A percentile compares a stretch with the other conserved stretches of the same genome.
Evolutionary conservation across 1,284 basidiomycete genomes (phyloP).

Genomic region (Rhizopogon hawkerae): DNA sequence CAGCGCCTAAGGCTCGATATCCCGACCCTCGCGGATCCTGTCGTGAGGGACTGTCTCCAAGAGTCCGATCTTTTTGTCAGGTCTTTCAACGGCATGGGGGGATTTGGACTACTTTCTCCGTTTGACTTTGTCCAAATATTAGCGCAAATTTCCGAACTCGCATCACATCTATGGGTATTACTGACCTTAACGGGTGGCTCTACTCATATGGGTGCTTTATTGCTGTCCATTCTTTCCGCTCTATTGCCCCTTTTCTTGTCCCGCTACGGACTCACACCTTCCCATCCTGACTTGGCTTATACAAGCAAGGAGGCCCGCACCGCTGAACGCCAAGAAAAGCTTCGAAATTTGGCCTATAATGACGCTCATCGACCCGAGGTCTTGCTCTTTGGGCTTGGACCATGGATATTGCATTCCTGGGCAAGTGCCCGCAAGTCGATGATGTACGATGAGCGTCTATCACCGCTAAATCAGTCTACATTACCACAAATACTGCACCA

Average conservation of each 20-base stretch:
- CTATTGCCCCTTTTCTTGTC: conserved; percentile 47
- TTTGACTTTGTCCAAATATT: conserved; percentile 70
- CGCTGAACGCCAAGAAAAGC: conserved; percentile 59
- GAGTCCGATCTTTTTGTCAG: conserved; percentile 75
- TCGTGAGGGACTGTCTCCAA: conserved; percentile 64
- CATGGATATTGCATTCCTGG: conserved; percentile 76
- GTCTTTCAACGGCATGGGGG: conserved; percentile 59
- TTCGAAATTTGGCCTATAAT: conserved; percentile 63
- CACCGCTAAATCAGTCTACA: conserved; percentile 33
- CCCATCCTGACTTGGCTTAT: conserved; percentile 37
- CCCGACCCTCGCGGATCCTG: conserved; percentile 64
- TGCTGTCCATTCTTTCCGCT: conserved; percentile 52
- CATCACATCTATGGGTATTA: conserved; percentile 61
- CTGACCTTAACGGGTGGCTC: conserved; percentile 55
- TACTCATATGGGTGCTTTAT: conserved; percentile 45
- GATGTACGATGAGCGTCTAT: conserved; percentile 44
- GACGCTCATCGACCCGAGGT: conserved; percentile 68
- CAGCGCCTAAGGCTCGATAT: conserved; percentile 70
- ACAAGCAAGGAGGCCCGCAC: conserved; percentile 48
- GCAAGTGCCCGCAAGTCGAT: conserved; percentile 50
- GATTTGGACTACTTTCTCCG: conserved; percentile 66
- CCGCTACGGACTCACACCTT: conserved; percentile 34
- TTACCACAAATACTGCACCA: conserved; percentile 38
- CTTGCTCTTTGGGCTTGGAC: conserved; percentile 68
- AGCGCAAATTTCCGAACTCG: conserved; percentile 58